These are phyloP conservation scores for Serpula lacrymans DNA, from an alignment of 768 basidiomycete genomes.

Conservation along the genomic window DNA sequence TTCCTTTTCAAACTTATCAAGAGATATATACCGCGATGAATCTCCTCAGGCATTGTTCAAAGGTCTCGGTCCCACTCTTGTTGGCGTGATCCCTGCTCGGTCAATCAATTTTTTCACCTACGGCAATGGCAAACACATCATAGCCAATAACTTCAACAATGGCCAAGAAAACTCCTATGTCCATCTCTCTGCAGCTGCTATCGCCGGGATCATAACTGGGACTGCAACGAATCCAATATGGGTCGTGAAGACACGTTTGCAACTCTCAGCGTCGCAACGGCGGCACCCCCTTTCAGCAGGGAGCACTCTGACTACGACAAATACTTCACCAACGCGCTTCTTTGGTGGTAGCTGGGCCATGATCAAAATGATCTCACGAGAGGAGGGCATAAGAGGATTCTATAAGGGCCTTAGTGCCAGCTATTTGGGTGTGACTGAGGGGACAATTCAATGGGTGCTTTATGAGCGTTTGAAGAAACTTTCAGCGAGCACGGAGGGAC, in stretches of 20 bases:
- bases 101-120: constrained; percentile 99
- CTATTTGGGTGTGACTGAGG: constrained; percentile 93
- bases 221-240: constrained; percentile 97
- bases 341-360: constrained; percentile 55
- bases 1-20: constrained; percentile 22
- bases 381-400: constrained; percentile 84
- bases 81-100: constrained; percentile 92
- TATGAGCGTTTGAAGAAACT: constrained; percentile 89
- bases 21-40: constrained; percentile 87
- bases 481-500: constrained; percentile 48
- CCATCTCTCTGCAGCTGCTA: constrained; percentile 81
- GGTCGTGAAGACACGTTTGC: constrained; percentile 97
- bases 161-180: constrained; percentile 80
- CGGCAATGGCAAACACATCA: constrained; percentile 91
- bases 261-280: constrained; percentile 51
- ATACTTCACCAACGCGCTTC: constrained; percentile 18
- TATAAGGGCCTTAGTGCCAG: constrained; percentile 96
- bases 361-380: constrained; percentile 69
- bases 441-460: constrained; percentile 95
- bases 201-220: constrained; percentile 83
- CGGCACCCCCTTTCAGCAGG: constrained; percentile 11
- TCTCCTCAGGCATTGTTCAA: constrained; percentile 89
- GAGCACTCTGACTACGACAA: background rate
- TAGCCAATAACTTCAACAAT: constrained; percentile 75
- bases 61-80: constrained; percentile 90